Percentiles rank a stretch among this genome's conserved stretches.
These are phyloP conservation scores for Sporothrix humicola DNA, from an alignment of 2,329 filamentous ascomycete genomes.

Conservation along the genomic window DNA sequence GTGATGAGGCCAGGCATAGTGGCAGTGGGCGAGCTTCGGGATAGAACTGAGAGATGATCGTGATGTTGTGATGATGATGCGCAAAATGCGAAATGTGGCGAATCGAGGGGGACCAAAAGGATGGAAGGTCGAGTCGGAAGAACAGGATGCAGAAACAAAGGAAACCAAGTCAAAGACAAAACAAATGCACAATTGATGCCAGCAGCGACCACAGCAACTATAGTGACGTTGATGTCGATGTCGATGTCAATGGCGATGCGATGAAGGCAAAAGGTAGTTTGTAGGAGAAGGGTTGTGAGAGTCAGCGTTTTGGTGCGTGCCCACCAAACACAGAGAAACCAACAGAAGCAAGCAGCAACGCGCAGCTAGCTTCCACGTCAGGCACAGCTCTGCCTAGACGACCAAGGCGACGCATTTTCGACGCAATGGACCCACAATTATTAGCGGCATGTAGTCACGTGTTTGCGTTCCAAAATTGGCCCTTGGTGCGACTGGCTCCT, in stretches of 20 bases:
- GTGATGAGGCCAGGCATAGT: slow-evolving; percentile 92
- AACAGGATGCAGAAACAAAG: background rate
- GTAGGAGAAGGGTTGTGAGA: background rate
- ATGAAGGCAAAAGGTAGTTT: background rate
- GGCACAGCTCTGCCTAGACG: slow-evolving; percentile 49
- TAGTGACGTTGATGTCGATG: slow-evolving; percentile 1
- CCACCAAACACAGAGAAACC: slow-evolving; percentile 17
- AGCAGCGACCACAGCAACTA: background rate
- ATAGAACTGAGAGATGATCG: background rate
- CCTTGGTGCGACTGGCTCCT: too few relatives aligned
- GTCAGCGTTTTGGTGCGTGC: slow-evolving; percentile 14
- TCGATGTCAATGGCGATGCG: too few relatives aligned
- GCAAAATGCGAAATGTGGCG: background rate
- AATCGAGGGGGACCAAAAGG: background rate
- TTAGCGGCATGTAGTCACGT: background rate
- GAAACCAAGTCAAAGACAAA: background rate
- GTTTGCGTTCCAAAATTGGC: background rate
- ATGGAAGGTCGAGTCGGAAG: background rate
- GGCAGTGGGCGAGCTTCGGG: background rate
- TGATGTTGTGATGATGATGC: background rate
- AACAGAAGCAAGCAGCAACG: slow-evolving; percentile 25
- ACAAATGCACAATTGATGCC: slow-evolving; percentile 8
- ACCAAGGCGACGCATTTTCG: slow-evolving; percentile 5
- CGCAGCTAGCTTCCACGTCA: slow-evolving; percentile 35
- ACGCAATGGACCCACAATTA: slow-evolving; percentile 15